Evolutionary conservation across 345 rosid genomes (phyloP).

Genomic region (Populus pruinosa): DNA sequence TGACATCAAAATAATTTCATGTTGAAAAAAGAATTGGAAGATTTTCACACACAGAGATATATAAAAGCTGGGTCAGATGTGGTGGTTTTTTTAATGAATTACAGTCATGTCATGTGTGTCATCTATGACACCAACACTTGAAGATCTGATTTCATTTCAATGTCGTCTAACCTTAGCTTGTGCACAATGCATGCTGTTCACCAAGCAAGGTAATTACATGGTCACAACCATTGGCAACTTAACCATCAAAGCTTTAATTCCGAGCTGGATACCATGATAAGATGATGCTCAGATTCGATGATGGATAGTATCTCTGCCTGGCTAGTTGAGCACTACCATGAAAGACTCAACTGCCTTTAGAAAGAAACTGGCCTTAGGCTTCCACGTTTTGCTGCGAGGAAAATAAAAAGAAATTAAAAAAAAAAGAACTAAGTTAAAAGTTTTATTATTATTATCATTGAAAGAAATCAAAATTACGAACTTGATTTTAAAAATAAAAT

Average conservation of each 20-base stretch:
- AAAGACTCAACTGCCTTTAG: too few species aligned
- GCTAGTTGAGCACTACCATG: too few species aligned
- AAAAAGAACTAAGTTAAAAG: too few species aligned
- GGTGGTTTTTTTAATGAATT: not conserved
- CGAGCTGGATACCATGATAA: not conserved
- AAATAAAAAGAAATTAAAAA: too few species aligned
- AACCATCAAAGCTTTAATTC: not conserved
- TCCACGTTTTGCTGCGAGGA: too few species aligned
- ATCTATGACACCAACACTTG: not conserved
- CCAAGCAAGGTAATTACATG: not conserved
- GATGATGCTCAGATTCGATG: not conserved
- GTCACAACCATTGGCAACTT: not conserved
- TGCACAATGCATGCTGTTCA: not conserved
- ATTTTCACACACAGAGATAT: too few species aligned
- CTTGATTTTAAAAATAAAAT: too few species aligned
- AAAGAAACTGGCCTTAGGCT: too few species aligned
- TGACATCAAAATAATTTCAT: not conserved
- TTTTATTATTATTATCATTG: too few species aligned
- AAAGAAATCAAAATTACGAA: too few species aligned
- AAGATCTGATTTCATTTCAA: not conserved
- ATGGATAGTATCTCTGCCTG: not conserved
- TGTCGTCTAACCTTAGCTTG: not conserved
- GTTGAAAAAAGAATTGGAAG: not conserved
- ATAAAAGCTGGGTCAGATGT: not conserved
- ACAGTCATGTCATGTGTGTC: not conserved